Percentiles rank a stretch among this genome's conserved stretches.
phyloP scores from a whole-genome alignment of 2,329 filamentous ascomycete species.

The Exophiala mesophila region DNA sequence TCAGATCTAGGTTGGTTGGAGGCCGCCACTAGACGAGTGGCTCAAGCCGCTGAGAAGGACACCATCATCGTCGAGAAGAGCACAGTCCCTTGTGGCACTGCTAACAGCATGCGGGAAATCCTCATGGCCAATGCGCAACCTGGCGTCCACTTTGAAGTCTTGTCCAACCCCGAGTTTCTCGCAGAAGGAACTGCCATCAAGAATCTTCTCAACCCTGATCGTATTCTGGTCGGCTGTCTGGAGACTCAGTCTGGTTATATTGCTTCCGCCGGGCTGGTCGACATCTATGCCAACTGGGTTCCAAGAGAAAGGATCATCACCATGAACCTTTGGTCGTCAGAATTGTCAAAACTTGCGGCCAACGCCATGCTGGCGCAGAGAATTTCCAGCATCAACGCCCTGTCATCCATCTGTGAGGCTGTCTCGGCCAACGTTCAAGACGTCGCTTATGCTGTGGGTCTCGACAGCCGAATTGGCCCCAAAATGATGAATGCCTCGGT shows the following conservation, averaged over 20 bases:
- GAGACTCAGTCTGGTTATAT: constrained; percentile 52
- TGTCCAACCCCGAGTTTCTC: constrained; percentile 78
- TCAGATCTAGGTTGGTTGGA: constrained; percentile 71
- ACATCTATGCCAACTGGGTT: constrained; percentile 69
- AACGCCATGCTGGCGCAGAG: constrained; percentile 78
- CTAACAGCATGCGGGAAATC: constrained; percentile 58
- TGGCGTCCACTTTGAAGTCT: constrained; percentile 61
- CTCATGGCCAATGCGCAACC: constrained; percentile 2
- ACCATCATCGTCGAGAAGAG: constrained; percentile 78
- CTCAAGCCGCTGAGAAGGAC: constrained; percentile 59
- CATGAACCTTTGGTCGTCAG: constrained; percentile 71
- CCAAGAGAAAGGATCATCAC: constrained; percentile 62
- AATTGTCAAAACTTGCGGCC: constrained; percentile 71
- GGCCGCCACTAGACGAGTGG: constrained; percentile 63
- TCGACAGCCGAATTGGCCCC: constrained; percentile 66
- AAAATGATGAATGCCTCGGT: constrained; percentile 70
- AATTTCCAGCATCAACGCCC: constrained; percentile 74
- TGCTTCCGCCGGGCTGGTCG: constrained; percentile 60
- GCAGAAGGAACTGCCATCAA: constrained; percentile 71
- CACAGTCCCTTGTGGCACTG: constrained; percentile 72
- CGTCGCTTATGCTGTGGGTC: constrained; percentile 61
- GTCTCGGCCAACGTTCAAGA: constrained; percentile 63
- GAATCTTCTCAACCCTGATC: constrained; percentile 65
- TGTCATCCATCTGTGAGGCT: constrained; percentile 73
- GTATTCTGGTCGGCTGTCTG: constrained; percentile 68